These are phyloP conservation scores for Blastocystis sp. DNA, from an alignment of 352 stramenopile genomes.

Conservation along the genomic window DNA sequence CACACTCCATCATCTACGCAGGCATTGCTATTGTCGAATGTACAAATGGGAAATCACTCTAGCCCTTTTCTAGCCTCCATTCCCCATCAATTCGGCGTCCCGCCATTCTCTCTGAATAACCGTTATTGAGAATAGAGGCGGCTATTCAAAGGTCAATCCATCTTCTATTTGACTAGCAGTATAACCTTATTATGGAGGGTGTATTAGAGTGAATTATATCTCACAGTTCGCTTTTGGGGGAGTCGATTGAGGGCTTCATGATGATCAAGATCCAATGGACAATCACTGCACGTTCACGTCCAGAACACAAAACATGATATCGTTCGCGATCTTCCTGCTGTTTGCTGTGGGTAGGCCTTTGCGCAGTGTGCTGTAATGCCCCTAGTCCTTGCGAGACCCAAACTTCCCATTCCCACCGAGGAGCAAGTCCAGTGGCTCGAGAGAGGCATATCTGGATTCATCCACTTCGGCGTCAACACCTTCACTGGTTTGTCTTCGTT, in stretches of 20 bases:
- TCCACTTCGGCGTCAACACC: constrained; percentile 68
- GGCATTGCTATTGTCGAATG: not conserved
- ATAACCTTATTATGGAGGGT: too few relatives aligned
- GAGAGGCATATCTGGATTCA: constrained; percentile 50
- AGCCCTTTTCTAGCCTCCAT: not conserved
- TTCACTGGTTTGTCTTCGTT: constrained; percentile 42
- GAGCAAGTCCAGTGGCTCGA: constrained; percentile 68
- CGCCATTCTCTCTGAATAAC: not conserved
- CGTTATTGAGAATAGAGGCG: not conserved
- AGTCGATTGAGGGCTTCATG: not conserved
- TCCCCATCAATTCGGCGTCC: not conserved
- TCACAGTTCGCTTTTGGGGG: too few relatives aligned
- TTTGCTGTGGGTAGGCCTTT: not conserved
- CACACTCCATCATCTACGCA: not conserved
- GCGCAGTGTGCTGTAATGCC: not conserved
- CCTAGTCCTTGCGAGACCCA: constrained; percentile 40
- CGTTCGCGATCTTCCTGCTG: constrained; percentile 39
- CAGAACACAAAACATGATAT: constrained; percentile 59
- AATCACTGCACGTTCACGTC: constrained; percentile 2
- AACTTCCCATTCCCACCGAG: constrained; percentile 61
- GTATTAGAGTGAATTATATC: too few relatives aligned
- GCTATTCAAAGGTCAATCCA: too few relatives aligned
- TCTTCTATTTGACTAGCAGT: too few relatives aligned
- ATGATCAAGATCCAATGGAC: not conserved
- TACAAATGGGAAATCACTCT: too few relatives aligned